Base-by-base conservation (phyloP, 1,284 basidiomycete genomes). In the Papiliotrema fonsecae region DNA sequence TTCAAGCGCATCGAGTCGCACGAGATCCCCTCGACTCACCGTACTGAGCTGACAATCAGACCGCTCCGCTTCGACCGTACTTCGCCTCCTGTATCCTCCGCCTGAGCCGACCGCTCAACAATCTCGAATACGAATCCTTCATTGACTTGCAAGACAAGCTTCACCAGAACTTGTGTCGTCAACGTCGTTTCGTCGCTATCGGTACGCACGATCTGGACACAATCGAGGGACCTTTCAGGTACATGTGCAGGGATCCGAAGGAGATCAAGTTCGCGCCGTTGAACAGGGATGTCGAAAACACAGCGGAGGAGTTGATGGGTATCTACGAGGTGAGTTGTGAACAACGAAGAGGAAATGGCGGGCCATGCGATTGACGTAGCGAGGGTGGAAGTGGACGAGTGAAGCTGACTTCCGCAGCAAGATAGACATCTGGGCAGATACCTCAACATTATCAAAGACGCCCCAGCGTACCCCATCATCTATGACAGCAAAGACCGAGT, bases 91-190 rank as follows among this genome's bases (percentile, higher is more conserved):
- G 92, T 14, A 79, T 98, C 46, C 80, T 99, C 44, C 85, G 96
- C 53, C 88, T 93, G 64, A 77, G 97, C 67, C 82, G 83, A 60
- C 69, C 74, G 50, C 93, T 99, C 76, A 92, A 87, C 21, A 82
- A 84, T 34, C 80, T 83, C 50, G 91, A 88, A 45, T 98, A 98
- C 70, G 88, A 88, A 34, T 93, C 88, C 55, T 98, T 98, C 81
- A 97, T 99, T 67, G 96, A 97, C 67, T 77, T 97, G 18, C 96
- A 98, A 75, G 96, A 98, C 73, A 98, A 98, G 76, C 79, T 99
- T 38, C 96, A 98, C 70, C 88, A 93, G 66, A 98, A 99, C 72
- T 80, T 99, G 39, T 94, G 89, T 62, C 80, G 96, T 47, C 79
- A 87, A 59, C 79, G 96, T 50, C 88, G 88, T 62, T 82, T 99